Base-by-base conservation (phyloP, 495 filamentous ascomycete genomes). In the Bathelium albidoporum region DNA sequence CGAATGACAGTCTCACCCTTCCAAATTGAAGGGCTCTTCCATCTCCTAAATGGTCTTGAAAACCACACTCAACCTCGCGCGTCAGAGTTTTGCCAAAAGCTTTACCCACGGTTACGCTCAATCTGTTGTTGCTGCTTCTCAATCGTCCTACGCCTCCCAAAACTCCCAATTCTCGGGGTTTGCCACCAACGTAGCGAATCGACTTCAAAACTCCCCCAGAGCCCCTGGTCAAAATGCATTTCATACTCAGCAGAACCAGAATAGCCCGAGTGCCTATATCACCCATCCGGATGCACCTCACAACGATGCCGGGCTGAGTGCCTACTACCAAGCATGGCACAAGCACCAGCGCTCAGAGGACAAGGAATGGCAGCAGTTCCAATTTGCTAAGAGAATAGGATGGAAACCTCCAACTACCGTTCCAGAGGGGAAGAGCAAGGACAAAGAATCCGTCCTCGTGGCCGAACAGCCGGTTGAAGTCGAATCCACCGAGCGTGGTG, bases 51-150 rank as follows among this genome's bases (percentile, higher is more conserved):
- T 90, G 87, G 86, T 89, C 70, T 87, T 89, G 76, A 89, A 89
- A 73, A 81, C 83, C 70, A 85, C 88, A 69, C 83, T 91, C 80
- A 89, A 91, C 77, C 87, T 97, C 83, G 90, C 95, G 84, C 94
- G 95, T 78, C 90, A 92, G 80, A 93, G 89, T 85, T 87, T 96
- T 73, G 83, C 89, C 68, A 97, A 97, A 82, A 88, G 90, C 75
- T 87, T 97, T 75, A 92, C 90, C 73, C 90, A 96, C 83, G 93
- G 92, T 77, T 97, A 95, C 82, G 90, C 91, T 74, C 93, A 97
- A 74, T 95, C 93, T 67, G 86, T 98, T 78, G 93, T 97, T 75
- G 94, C 94, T 66, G 92, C 90, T 62, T 90, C 91, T 58, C 92
- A 97, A 71, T 86, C 87, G n/a, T 83, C 89, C 74, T 89, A 91